Evolutionary conservation across 352 stramenopile genomes (phyloP).

Genomic region (Elongisporangium senticosum): DNA sequence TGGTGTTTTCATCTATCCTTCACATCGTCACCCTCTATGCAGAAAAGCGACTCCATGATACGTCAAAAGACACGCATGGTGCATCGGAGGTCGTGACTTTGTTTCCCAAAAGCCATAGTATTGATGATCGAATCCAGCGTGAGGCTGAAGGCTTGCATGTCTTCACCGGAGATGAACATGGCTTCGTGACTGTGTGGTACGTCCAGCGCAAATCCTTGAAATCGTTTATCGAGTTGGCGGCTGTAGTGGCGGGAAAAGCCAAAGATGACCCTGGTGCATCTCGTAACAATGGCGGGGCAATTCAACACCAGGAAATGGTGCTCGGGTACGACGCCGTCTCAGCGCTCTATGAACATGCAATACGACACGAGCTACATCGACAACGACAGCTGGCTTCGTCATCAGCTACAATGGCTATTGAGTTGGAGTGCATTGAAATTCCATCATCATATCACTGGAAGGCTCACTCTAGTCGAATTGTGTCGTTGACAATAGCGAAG

Average conservation of each 20-base stretch:
- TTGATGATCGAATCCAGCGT: conserved; percentile 20
- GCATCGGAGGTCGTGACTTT: no score
- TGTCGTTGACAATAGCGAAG: conserved; percentile 31
- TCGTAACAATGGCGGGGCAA: conserved; percentile 14
- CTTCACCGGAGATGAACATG: conserved; percentile 37
- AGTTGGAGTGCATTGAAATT: conserved; percentile 4
- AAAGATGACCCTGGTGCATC: conserved; percentile 6
- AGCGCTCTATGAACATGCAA: conserved; percentile 38
- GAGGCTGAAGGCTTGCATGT: conserved; percentile 29
- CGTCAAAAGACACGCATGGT: background rate
- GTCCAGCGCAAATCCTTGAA: conserved; percentile 9
- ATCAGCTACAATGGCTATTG: background rate
- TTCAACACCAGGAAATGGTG: conserved; percentile 55
- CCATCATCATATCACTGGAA: conserved; percentile 24
- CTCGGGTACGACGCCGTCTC: conserved; percentile 46
- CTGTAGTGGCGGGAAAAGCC: background rate
- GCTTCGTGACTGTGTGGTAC: conserved; percentile 33
- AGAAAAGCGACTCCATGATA: no score
- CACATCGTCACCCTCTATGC: no score
- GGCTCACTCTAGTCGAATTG: conserved; percentile 27
- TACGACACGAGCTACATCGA: background rate
- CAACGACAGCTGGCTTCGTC: background rate
- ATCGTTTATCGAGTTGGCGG: no score
- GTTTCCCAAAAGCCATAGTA: conserved; percentile 7
- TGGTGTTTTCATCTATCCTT: no score